Conservation (phyloP, 1,139 yeast genomes). For the Suhomyces atakaporum region DNA sequence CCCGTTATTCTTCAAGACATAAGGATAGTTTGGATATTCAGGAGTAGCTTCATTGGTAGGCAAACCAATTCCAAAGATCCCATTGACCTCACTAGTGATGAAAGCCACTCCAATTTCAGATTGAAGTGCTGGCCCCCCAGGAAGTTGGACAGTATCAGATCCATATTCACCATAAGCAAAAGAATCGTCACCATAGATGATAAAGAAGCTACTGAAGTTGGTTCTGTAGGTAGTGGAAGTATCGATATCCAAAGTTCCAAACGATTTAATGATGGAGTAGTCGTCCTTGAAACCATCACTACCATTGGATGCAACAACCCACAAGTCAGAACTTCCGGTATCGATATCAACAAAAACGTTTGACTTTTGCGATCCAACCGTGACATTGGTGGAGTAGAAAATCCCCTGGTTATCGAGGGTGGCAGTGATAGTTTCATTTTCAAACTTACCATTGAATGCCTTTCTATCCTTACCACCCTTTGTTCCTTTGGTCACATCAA, state of each 20-base stretch:
- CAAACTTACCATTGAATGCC: slow-evolving; percentile 5
- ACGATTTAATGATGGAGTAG: too few species aligned
- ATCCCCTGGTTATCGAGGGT: slow-evolving; percentile 17
- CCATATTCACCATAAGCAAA: slow-evolving; percentile 12
- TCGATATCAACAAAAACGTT: slow-evolving; percentile 19
- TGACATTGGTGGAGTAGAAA: slow-evolving; percentile 17
- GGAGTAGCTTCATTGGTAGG: too few species aligned
- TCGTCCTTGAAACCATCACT: slow-evolving; percentile 17
- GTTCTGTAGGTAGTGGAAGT: slow-evolving; percentile 12
- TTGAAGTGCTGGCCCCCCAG: slow-evolving; percentile 9
- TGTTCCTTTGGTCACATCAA: slow-evolving; percentile 1
- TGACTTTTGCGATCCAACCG: slow-evolving; percentile 18
- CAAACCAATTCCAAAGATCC: slow-evolving; percentile 23
- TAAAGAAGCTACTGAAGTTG: slow-evolving; percentile 4
- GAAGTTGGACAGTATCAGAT: slow-evolving; percentile 10
- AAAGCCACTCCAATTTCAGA: slow-evolving; percentile 21
- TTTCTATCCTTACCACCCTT: neutral
- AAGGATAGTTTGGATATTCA: slow-evolving; percentile 20
- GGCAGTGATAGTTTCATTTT: neutral
- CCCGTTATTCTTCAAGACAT: slow-evolving; percentile 21
- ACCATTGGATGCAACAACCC: slow-evolving; percentile 14
- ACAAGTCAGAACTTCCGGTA: slow-evolving; percentile 26
- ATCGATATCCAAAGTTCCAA: slow-evolving; percentile 20
- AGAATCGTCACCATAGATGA: slow-evolving; percentile 14
- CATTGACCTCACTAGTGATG: slow-evolving; percentile 14